These are phyloP conservation scores for Fusarium pseudograminearum DNA, from an alignment of 2,329 filamentous ascomycete genomes.

Conservation along the genomic window DNA sequence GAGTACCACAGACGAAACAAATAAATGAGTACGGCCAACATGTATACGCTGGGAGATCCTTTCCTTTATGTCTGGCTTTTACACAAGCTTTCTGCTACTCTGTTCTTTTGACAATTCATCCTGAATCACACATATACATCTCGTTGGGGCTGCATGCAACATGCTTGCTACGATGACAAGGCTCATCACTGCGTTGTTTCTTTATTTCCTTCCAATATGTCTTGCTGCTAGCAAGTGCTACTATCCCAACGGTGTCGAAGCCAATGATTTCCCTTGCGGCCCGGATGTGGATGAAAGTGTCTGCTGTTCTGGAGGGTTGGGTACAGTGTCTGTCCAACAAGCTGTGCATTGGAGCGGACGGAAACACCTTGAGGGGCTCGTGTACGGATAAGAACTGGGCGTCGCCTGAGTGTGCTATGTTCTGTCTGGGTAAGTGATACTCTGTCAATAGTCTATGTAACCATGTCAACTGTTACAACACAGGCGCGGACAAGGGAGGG, in stretches of 20 bases:
- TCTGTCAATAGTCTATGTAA: neutral
- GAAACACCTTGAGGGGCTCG: constrained; percentile 41
- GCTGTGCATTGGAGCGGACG: constrained; percentile 36
- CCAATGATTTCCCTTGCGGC: constrained; percentile 37
- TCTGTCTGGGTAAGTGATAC: constrained; percentile 18
- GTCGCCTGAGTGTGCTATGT: constrained; percentile 37
- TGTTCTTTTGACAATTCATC: neutral
- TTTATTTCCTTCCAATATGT: constrained; percentile 9
- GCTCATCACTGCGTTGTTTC: constrained; percentile 2
- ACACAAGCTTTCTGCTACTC: neutral
- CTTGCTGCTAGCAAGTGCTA: constrained; percentile 33
- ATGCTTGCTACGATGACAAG: constrained; percentile 16
- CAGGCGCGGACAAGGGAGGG: constrained; percentile 39
- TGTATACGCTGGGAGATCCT: neutral
- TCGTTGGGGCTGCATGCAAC: neutral
- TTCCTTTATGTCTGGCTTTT: neutral
- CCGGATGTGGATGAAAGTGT: constrained; percentile 33
- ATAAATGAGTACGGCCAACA: neutral
- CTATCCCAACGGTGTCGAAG: constrained; percentile 36
- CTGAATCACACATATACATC: neutral
- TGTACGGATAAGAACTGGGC: constrained; percentile 44
- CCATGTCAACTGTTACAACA: neutral
- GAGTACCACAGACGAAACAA: neutral
- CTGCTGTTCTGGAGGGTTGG: constrained; percentile 39
- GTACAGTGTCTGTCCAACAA: constrained; percentile 42